These are phyloP conservation scores for Trametes punicea DNA, from an alignment of 768 basidiomycete genomes.

Conservation along the genomic window DNA sequence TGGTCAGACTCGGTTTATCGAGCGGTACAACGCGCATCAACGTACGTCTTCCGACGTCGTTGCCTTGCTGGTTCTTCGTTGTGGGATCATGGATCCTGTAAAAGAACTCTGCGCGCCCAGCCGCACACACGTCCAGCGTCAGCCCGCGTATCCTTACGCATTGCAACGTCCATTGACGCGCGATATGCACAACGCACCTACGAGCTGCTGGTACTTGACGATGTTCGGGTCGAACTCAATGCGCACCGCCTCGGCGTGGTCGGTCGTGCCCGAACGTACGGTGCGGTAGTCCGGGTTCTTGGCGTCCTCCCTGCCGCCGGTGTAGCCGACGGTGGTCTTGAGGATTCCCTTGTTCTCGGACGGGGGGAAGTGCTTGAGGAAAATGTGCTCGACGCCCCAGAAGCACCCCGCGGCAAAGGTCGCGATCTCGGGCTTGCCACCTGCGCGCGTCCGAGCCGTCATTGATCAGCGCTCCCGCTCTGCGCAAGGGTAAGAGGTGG, in stretches of 20 bases:
- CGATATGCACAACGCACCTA: slow-evolving; percentile 51
- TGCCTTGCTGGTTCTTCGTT: slow-evolving; percentile 74
- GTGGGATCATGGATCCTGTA: slow-evolving; percentile 95
- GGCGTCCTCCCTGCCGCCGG: slow-evolving; percentile 58
- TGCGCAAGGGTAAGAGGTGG: neutral
- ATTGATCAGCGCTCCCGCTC: neutral
- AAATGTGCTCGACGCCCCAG: slow-evolving; percentile 87
- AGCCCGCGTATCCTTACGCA: too few relatives aligned
- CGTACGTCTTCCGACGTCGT: slow-evolving; percentile 75
- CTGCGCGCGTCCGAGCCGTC: neutral
- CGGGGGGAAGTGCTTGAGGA: slow-evolving; percentile 73
- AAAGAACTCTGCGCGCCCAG: slow-evolving; percentile 75
- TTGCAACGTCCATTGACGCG: neutral
- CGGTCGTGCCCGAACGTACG: slow-evolving; percentile 79
- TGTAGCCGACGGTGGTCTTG: slow-evolving; percentile 76
- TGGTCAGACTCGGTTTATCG: neutral
- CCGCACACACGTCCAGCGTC: neutral
- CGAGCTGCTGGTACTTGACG: slow-evolving; percentile 81
- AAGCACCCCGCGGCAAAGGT: slow-evolving; percentile 69
- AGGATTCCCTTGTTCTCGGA: slow-evolving; percentile 70
- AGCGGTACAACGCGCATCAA: slow-evolving; percentile 12
- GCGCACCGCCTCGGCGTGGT: slow-evolving; percentile 85
- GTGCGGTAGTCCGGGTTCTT: slow-evolving; percentile 62
- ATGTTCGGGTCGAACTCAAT: slow-evolving; percentile 82
- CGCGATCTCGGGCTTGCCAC: slow-evolving; percentile 40